phyloP scores from a whole-genome alignment of 140 eudicot genomes.

The Flaveria floridana region DNA sequence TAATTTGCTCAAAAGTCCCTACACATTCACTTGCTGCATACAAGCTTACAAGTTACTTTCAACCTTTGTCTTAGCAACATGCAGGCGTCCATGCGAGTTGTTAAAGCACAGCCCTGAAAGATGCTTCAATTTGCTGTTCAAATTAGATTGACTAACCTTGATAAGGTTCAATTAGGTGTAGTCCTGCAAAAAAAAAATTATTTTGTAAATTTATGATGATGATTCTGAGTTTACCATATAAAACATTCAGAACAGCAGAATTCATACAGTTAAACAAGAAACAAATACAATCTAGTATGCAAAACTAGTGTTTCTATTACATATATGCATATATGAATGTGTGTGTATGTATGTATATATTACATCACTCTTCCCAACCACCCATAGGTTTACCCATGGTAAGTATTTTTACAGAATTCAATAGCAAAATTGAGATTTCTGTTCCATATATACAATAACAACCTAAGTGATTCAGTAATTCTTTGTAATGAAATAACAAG shows the following conservation, averaged over 20 bases:
- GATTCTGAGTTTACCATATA: background rate
- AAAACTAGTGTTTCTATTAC: too few relatives aligned
- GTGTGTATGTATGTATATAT: background rate
- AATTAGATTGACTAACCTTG: constrained; percentile 15
- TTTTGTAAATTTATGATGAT: background rate
- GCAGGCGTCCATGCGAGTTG: background rate
- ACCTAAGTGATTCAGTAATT: background rate
- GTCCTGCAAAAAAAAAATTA: constrained; percentile 10
- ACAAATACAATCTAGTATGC: background rate
- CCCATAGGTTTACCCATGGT: too few relatives aligned
- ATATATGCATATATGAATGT: too few relatives aligned
- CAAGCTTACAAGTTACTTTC: too few relatives aligned
- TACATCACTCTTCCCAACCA: background rate
- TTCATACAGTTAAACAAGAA: background rate
- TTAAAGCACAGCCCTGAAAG: background rate
- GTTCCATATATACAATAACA: too few relatives aligned
- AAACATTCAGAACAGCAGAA: background rate
- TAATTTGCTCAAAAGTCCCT: too few relatives aligned
- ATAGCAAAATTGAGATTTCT: too few relatives aligned
- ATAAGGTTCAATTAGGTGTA: background rate
- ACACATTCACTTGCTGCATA: background rate
- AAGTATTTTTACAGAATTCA: too few relatives aligned
- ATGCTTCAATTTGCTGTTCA: background rate
- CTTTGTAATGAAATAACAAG: background rate
- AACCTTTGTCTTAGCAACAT: background rate